Conservation (phyloP, 257 asterid species). For the Prunella vulgaris region DNA sequence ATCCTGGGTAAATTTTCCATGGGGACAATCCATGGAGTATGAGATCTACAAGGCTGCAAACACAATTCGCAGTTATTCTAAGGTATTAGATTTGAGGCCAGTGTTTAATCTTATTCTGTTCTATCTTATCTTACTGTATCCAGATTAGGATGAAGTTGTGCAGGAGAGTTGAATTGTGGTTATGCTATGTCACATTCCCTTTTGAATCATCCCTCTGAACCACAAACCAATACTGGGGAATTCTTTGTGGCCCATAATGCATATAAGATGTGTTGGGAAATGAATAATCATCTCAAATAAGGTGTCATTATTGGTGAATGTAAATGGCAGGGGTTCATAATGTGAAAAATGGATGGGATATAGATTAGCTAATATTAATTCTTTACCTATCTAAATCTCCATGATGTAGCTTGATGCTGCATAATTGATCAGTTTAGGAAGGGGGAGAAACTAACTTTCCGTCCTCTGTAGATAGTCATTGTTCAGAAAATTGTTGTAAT, state of each 20-base stretch:
- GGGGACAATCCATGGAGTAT: slow-evolving; percentile 98
- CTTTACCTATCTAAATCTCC: not conserved
- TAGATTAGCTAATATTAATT: not conserved
- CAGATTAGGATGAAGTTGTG: not conserved
- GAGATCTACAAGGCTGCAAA: slow-evolving; percentile 97
- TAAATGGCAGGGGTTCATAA: not conserved
- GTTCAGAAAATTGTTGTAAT: not conserved
- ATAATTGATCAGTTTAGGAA: not conserved
- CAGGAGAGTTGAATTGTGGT: not conserved
- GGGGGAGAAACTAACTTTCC: not conserved
- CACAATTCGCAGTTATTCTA: slow-evolving; percentile 64
- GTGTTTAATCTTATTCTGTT: not conserved
- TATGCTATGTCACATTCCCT: not conserved
- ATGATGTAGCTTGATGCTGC: not conserved
- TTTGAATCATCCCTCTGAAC: too few relatives aligned
- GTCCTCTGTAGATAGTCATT: not conserved
- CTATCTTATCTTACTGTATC: not conserved
- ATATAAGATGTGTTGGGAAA: not conserved
- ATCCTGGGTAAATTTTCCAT: slow-evolving; percentile 98
- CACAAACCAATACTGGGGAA: not conserved
- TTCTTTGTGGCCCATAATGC: not conserved
- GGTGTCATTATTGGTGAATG: not conserved
- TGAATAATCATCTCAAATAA: not conserved
- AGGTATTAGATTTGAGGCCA: slow-evolving; percentile 36
- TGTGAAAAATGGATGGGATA: not conserved